These are phyloP conservation scores for Breynia disticha DNA, from an alignment of 441 rosid species.

Conservation along the genomic window DNA sequence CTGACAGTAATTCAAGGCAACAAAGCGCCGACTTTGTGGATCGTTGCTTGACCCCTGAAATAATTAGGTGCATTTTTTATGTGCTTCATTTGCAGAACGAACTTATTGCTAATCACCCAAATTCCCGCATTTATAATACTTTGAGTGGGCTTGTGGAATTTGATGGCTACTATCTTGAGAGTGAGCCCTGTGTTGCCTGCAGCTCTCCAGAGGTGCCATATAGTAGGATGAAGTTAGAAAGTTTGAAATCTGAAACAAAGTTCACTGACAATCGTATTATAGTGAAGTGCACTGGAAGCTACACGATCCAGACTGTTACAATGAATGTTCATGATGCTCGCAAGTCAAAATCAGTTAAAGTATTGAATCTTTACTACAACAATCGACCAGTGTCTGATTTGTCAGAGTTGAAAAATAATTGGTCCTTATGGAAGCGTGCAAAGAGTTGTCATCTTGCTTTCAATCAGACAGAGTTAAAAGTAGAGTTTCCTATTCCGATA, in stretches of 20 bases:
- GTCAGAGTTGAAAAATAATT: slow-evolving; percentile 97
- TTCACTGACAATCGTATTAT: slow-evolving; percentile 99
- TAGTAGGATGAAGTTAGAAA: slow-evolving; percentile 98
- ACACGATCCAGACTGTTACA: slow-evolving; percentile 92
- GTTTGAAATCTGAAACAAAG: slow-evolving; percentile 98
- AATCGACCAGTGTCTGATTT: slow-evolving; percentile 98
- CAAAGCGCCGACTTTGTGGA: slow-evolving; percentile 67
- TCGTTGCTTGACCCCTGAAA: slow-evolving; percentile 79
- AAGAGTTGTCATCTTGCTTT: slow-evolving; percentile 98
- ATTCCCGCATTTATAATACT: slow-evolving; percentile 95
- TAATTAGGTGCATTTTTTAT: slow-evolving; percentile 81
- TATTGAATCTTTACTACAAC: slow-evolving; percentile 93
- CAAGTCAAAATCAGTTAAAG: slow-evolving; percentile 97
- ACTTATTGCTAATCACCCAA: slow-evolving; percentile 99
- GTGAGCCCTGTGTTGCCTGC: slow-evolving; percentile 99
- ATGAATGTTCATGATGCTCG: slow-evolving; percentile 99
- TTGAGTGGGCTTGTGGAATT: slow-evolving; percentile 96
- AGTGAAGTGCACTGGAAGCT: slow-evolving; percentile 99
- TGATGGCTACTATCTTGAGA: slow-evolving; percentile 99
- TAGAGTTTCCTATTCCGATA: slow-evolving; percentile 98
- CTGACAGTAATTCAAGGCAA: slow-evolving; percentile 75
- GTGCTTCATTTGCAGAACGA: slow-evolving; percentile 95
- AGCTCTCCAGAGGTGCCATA: slow-evolving; percentile 99
- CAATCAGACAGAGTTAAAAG: slow-evolving; percentile 98
- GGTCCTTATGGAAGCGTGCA: slow-evolving; percentile 99